Conservation (phyloP, 2,329 filamentous ascomycete genomes). For the Penicillium frequentans region DNA sequence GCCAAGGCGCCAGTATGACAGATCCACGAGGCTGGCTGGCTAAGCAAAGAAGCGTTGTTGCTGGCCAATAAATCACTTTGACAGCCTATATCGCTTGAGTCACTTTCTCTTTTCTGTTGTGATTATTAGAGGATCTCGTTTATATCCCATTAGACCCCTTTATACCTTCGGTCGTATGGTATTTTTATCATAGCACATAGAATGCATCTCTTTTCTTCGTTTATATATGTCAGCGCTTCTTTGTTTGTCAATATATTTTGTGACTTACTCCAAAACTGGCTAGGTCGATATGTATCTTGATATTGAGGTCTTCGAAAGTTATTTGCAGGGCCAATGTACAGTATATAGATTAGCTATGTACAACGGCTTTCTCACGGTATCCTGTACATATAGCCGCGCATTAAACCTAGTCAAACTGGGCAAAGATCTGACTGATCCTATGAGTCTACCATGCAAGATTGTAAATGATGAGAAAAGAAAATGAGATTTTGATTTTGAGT, state of each 20-base stretch:
- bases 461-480: not conserved
- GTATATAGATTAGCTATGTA: not conserved
- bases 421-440: not conserved
- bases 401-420: not conserved
- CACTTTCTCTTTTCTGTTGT: not conserved
- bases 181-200: constrained; percentile 3
- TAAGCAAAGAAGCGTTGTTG: constrained; percentile 44
- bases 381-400: not conserved
- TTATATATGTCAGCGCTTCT: not conserved
- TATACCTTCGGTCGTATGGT: constrained; percentile 3
- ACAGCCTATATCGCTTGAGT: not conserved
- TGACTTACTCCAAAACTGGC: not conserved
- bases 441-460: not conserved
- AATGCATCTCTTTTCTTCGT: constrained; percentile 3
- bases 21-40: constrained; percentile 48
- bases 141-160: constrained; percentile 12
- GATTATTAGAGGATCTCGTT: not conserved
- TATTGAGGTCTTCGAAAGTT: not conserved
- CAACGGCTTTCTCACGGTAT: not conserved
- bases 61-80: constrained; percentile 28
- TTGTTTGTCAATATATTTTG: not conserved
- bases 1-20: constrained; percentile 35
- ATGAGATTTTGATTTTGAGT: not conserved
- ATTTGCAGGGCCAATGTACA: not conserved
- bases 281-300: not conserved